Percentiles rank a stretch among this genome's conserved stretches.
Conservation (phyloP, 1,284 basidiomycete genomes). For the Cryptococcus jaspeensis region DNA sequence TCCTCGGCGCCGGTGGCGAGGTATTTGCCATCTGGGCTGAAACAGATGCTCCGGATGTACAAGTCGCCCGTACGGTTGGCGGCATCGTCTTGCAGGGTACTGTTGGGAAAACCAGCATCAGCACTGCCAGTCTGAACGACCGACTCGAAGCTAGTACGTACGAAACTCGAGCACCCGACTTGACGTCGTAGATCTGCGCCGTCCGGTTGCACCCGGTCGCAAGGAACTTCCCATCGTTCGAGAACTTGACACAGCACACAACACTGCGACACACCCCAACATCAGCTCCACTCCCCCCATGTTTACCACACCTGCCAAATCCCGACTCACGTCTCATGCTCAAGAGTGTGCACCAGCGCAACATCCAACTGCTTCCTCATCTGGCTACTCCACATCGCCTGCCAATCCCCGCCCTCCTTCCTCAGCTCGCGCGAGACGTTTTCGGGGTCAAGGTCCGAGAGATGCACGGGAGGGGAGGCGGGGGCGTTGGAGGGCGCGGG, state of each 20-base stretch:
- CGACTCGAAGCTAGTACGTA: conserved; percentile 50
- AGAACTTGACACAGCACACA: conserved; percentile 89
- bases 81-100: conserved; percentile 67
- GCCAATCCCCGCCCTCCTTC: conserved; percentile 91
- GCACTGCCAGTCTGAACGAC: too few species aligned
- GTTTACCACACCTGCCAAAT: neutral
- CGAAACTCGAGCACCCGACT: conserved; percentile 78
- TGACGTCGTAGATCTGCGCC: conserved; percentile 86
- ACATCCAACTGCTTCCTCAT: conserved; percentile 81
- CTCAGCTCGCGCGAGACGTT: conserved; percentile 57
- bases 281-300: neutral
- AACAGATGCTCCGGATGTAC: conserved; percentile 80
- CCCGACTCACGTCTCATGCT: conserved; percentile 77
- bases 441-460: conserved; percentile 55
- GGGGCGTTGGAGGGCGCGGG: conserved; percentile 17
- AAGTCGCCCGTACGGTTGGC: conserved; percentile 67
- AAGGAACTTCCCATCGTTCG: conserved; percentile 79
- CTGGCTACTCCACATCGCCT: conserved; percentile 88
- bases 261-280: conserved; percentile 57
- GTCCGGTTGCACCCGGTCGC: conserved; percentile 89
- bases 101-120: conserved; percentile 36
- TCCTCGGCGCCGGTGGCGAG: conserved; percentile 84
- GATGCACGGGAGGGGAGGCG: conserved; percentile 44
- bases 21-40: conserved; percentile 75
- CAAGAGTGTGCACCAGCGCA: conserved; percentile 81